Evolutionary conservation across 257 asterid species (phyloP), one percentile per base, ranked within the genome.

Genomic region (Primulina huaijiensis): DNA sequence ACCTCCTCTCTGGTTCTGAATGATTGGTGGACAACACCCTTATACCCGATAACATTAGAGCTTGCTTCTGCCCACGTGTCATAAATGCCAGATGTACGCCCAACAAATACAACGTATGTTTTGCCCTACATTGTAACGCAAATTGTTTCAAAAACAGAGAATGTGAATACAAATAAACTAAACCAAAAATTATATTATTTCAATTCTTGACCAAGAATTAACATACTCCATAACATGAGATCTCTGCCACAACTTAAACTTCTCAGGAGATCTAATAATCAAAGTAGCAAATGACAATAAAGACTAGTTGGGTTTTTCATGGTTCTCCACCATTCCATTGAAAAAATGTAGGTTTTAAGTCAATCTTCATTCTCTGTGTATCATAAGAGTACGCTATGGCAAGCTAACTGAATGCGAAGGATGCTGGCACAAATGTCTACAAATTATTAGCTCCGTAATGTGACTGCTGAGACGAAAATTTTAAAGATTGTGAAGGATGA

Each of bases 271-370:
- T 17, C 16, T 7, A 8, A 4, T 57, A 65, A n/a, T 65, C 33
- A 69, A 57, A 65, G 35, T 31, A 65, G 60, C 55, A 61, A 38
- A 11, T 64, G 6, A 34, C 57, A 16, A n/a, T 17, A 59, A 67
- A 31, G 19, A 50, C 57, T 31, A 67, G 21, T 21, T 25, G 53
- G 67, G 71, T 33, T 14, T 46, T 43, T 63, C 53, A 59, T 68
- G 57, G 50, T 11, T 29, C 58, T 35, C 53, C 68, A 29, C 56
- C 4, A 50, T 50, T 57, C 34, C 1, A 6, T 20, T 61, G 29
- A 6, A 33, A 35, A 30, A 25, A 56, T 31, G 2, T 1, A 34
- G 5, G 38, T 7, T 55, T 62, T 30, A 5, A 31, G 68, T 67
- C 8, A 34, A 60, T 60, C 60, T 31, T 35, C 55, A 31, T 31